Percentiles rank a stretch among this genome's conserved stretches.
Conservation (phyloP, 1,139 yeast species). For the Geotrichum europaeum region DNA sequence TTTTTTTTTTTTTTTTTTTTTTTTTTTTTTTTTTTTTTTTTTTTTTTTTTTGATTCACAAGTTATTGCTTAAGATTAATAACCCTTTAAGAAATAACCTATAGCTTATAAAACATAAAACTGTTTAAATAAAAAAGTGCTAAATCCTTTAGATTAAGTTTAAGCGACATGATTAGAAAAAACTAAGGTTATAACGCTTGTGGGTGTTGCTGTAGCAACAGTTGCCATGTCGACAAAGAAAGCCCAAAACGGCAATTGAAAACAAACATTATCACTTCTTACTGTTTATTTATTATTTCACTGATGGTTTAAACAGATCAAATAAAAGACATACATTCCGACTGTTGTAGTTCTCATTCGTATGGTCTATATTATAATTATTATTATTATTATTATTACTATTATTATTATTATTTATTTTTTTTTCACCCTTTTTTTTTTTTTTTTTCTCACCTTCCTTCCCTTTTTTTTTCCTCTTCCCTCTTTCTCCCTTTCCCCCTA, state of each 20-base stretch:
- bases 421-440: not conserved
- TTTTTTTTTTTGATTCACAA: too few species aligned
- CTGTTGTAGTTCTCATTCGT: not conserved
- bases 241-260: not conserved
- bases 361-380: too few species aligned
- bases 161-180: too few species aligned
- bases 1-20: too few species aligned
- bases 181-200: not conserved
- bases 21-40: too few species aligned
- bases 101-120: not conserved
- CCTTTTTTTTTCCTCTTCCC: not conserved
- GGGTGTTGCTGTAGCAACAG: not conserved
- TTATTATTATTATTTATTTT: too few species aligned
- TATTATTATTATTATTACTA: too few species aligned
- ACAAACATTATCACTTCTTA: not conserved
- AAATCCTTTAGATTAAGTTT: too few species aligned
- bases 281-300: not conserved
- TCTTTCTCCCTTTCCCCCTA: not conserved
- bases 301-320: not conserved
- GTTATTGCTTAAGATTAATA: too few species aligned
- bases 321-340: not conserved
- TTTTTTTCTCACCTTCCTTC: not conserved
- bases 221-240: not conserved
- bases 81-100: too few species aligned
- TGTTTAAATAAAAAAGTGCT: too few species aligned